A percentile compares a stretch with the other conserved stretches of the same genome.
These are phyloP conservation scores for Starmerella stellata DNA, from an alignment of 805 yeast species.

Conservation along the genomic window DNA sequence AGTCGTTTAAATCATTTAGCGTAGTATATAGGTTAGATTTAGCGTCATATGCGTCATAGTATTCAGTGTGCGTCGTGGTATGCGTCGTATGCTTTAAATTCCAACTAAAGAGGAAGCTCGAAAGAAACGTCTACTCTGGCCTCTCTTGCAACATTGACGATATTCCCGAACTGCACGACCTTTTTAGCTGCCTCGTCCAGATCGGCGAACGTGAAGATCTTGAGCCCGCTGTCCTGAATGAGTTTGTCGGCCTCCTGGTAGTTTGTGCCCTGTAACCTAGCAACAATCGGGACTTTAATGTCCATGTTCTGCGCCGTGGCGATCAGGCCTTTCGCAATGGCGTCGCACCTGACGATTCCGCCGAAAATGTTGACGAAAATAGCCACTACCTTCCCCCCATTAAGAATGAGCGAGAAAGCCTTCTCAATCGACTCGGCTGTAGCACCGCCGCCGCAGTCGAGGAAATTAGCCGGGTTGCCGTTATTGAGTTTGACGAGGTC, in stretches of 20 bases:
- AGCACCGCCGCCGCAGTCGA: constrained; percentile 99
- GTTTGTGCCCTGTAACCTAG: constrained; percentile 97
- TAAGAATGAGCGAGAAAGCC: constrained; percentile 83
- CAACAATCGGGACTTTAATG: constrained; percentile 85
- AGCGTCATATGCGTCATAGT: too few species aligned
- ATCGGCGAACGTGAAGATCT: constrained; percentile 79
- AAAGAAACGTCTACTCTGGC: constrained; percentile 34
- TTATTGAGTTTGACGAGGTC: constrained; percentile 96
- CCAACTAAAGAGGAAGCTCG: constrained; percentile 29
- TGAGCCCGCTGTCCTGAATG: constrained; percentile 74
- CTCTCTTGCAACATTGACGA: constrained; percentile 32
- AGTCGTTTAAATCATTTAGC: too few species aligned
- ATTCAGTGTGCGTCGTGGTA: too few species aligned
- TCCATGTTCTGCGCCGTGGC: constrained; percentile 85
- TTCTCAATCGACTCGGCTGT: constrained; percentile 95
- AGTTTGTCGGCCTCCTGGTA: constrained; percentile 72
- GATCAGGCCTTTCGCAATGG: constrained; percentile 92
- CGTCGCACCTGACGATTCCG: constrained; percentile 98
- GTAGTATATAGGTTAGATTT: too few species aligned
- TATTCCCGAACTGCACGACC: constrained; percentile 57
- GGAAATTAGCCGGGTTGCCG: constrained; percentile 97
- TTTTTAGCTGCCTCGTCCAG: constrained; percentile 94
- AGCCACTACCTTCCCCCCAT: constrained; percentile 78
- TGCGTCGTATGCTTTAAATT: background rate
- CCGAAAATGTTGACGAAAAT: constrained; percentile 97